Evolutionary conservation across 169 alveolate genomes (phyloP), one percentile per base, ranked within the genome.

Genomic region (Eimeria sp.): DNA sequence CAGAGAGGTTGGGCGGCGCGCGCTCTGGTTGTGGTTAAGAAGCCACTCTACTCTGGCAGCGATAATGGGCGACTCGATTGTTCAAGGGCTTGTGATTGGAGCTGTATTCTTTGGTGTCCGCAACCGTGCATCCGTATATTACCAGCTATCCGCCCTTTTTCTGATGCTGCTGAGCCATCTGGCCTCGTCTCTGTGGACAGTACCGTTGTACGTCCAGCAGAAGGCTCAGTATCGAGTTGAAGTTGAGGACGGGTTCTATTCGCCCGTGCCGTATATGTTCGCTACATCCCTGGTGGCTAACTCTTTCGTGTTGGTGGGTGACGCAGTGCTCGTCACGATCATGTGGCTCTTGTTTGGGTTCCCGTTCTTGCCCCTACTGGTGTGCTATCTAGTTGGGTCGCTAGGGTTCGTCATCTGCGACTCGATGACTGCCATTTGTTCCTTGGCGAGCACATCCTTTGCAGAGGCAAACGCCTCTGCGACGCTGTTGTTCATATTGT

Each of bases 391-490:
- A 20, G 78, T 93, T 58, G 89, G 90, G 9, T 43, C 82, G 49
- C 77, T 78, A 23, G 85, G 87, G 60, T 83, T 54, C 88, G 76
- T 83, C 54, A 52, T 78, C 2, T 72, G 89, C 66, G 93, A 93
- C 66, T 83, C 68, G 62, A 6, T 40, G 58, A 40, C 88, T 60
- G 71, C 58, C 37, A 56, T 93, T 56, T 80, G 91, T 71, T 80
- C 96, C 30, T 77, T 83, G 85, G 88, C 78, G 60, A 78, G 96
- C 88, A 93, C 60, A 30, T 93, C 96, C 14, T 82, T 93, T 88
- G 95, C 91, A 46, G 90, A 91, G 68, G 91, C 95, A 33, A 91
- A 91, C 60, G 88, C 90, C 60, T 60, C 71, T 18, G 74, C 91
- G 25, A 14, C 90, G 43, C 60, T 91, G 60, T 14, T 78, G 82